These are phyloP conservation scores for Moricandia arvensis DNA, from an alignment of 345 rosid species.

Conservation along the genomic window DNA sequence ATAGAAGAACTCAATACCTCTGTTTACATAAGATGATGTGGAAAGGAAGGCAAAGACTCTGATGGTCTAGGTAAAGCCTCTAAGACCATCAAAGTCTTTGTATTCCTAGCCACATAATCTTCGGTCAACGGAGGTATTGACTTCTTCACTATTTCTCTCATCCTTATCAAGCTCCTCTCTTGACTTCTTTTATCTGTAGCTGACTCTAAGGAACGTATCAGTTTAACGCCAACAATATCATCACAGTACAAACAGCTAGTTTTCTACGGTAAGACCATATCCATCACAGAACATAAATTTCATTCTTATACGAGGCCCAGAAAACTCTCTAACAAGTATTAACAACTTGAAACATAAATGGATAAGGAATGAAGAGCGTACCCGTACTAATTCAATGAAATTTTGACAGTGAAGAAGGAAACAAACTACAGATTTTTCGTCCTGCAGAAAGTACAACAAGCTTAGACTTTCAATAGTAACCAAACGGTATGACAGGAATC, in stretches of 20 bases:
- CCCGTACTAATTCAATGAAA: conserved; percentile 90
- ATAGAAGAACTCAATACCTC: no score
- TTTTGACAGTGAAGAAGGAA: conserved; percentile 88
- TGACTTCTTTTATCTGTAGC: no score
- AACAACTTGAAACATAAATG: background rate
- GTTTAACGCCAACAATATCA: background rate
- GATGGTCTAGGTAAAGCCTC: no score
- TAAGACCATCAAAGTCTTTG: no score
- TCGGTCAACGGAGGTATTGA: no score
- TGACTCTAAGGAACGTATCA: no score
- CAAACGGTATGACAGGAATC: background rate
- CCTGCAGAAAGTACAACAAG: conserved; percentile 51
- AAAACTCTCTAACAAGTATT: background rate
- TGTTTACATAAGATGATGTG: no score
- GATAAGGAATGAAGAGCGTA: conserved; percentile 38
- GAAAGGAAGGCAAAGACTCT: no score
- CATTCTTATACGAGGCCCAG: background rate
- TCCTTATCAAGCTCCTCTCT: no score
- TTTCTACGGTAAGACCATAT: conserved; percentile 2
- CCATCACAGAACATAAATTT: background rate
- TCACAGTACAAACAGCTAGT: conserved; percentile 9
- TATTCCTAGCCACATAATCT: no score
- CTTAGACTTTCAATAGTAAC: conserved; percentile 7
- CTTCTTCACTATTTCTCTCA: no score
- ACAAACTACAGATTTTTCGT: conserved; percentile 73